Percentiles rank a stretch among this genome's conserved stretches.
Evolutionary conservation across 441 rosid species (phyloP).

Genomic region (Euphorbia corollata): DNA sequence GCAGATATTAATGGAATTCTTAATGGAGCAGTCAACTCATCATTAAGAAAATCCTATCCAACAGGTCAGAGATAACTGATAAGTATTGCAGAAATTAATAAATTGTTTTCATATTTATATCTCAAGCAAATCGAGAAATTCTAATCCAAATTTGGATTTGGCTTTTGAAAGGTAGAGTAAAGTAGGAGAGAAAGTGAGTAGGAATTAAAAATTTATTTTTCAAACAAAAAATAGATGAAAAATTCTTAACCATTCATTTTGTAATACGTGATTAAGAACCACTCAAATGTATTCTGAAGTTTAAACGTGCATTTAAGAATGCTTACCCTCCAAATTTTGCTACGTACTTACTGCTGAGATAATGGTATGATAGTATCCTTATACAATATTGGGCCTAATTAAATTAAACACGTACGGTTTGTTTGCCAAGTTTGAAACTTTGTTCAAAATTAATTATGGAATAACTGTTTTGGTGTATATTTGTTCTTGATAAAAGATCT

Average conservation of each 20-base stretch:
- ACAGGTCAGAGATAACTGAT: constrained; percentile 1
- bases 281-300: no score
- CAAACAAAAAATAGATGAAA: no score
- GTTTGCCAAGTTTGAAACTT: neutral
- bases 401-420: no score
- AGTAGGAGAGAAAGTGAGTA: no score
- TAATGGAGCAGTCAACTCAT: constrained; percentile 17
- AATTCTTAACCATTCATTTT: no score
- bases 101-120: neutral
- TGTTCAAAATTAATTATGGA: neutral
- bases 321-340: no score
- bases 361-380: neutral
- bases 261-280: no score
- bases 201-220: no score
- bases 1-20: neutral
- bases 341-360: no score
- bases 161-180: no score
- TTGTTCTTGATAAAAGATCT: neutral
- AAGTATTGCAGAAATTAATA: neutral
- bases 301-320: no score
- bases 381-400: neutral
- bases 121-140: neutral
- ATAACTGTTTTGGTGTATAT: neutral
- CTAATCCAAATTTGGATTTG: no score
- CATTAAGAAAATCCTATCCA: neutral